Evolutionary conservation across 139 green algal species (phyloP), one percentile per base, ranked within the genome.

Genomic region (Chlorella sp.): DNA sequence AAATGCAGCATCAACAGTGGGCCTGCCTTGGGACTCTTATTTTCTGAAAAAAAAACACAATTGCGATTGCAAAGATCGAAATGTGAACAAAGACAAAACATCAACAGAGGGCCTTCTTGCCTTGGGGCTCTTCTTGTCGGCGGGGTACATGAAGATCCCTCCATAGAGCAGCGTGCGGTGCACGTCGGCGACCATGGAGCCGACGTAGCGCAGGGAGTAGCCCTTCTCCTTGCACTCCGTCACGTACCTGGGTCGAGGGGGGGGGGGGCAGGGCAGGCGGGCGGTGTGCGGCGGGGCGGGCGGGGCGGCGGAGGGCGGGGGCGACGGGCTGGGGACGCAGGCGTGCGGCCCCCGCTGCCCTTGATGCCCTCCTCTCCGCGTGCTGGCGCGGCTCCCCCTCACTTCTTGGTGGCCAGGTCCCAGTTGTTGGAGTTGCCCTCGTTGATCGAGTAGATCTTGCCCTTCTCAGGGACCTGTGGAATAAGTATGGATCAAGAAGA

Each of bases 131-230:
- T 93, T 94, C 40, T 77, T 81, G 75, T 94, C 90, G 11, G 89
- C 82, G 0, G 90, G 90, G 77, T 94, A 94, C 80, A 90, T 69
- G 77, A 93, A 94, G 55, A 91, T 82, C 60, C 90, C 90, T 31
- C 89, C 90, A 45, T 94, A 94, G 55, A 94, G 82, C 23, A 94
- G 76, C 5, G 90, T 94, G 53, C 90, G 72, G 73, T 94, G 90
- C 48, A 94, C 88, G 71, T 94, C 90, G 8, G 89, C 89, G 45
- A 94, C 88, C 90, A 94, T 93, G 69, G 79, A 89, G 59, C 77
- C 90, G 8, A 94, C 87, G 80, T 94, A 94, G 19, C 90, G 82
- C 64, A 86, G 79, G n/a, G 79, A 87, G 71, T 89, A 88, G 8
- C 82, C 82, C 76, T 88, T 87, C 27, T 67, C 56, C 56, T 93